These are phyloP conservation scores for Paecilomyces sp. DNA, from an alignment of 2,329 filamentous ascomycete genomes.

Conservation along the genomic window DNA sequence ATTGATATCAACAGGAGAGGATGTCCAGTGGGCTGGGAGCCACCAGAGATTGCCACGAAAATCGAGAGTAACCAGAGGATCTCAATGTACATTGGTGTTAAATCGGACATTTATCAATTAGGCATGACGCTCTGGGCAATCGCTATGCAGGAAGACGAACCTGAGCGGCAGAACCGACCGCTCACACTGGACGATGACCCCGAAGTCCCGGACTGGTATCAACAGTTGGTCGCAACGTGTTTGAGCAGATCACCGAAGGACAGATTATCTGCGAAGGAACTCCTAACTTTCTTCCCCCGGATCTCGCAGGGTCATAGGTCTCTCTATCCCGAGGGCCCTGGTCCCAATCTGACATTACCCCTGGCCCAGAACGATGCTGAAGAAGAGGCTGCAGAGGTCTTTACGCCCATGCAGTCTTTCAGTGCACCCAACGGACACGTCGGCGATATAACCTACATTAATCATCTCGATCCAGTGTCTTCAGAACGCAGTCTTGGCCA, in stretches of 20 bases:
- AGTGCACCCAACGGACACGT: not conserved
- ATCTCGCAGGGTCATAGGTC: slow-evolving; percentile 1
- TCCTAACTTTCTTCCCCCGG: slow-evolving; percentile 62
- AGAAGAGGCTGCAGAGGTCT: not conserved
- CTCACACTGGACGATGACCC: slow-evolving; percentile 50
- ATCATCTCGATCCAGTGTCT: not conserved
- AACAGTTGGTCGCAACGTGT: slow-evolving; percentile 67
- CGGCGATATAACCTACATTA: not conserved
- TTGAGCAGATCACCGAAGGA: slow-evolving; percentile 66
- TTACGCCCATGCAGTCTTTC: not conserved
- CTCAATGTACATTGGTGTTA: slow-evolving; percentile 95
- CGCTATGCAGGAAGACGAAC: slow-evolving; percentile 81
- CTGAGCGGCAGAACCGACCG: slow-evolving; percentile 69
- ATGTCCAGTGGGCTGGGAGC: slow-evolving; percentile 97
- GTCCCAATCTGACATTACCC: not conserved
- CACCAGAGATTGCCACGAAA: slow-evolving; percentile 78
- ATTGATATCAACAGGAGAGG: slow-evolving; percentile 97
- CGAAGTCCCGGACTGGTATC: slow-evolving; percentile 69
- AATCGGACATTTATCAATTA: slow-evolving; percentile 91
- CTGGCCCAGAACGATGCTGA: not conserved
- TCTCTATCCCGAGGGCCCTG: not conserved
- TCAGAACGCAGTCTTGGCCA: not conserved
- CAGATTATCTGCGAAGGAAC: slow-evolving; percentile 63
- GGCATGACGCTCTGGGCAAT: slow-evolving; percentile 97
- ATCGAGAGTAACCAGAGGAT: slow-evolving; percentile 86